Base-by-base conservation (phyloP, 2,329 filamentous ascomycete species). In the Cercospora zeae-maydis region DNA sequence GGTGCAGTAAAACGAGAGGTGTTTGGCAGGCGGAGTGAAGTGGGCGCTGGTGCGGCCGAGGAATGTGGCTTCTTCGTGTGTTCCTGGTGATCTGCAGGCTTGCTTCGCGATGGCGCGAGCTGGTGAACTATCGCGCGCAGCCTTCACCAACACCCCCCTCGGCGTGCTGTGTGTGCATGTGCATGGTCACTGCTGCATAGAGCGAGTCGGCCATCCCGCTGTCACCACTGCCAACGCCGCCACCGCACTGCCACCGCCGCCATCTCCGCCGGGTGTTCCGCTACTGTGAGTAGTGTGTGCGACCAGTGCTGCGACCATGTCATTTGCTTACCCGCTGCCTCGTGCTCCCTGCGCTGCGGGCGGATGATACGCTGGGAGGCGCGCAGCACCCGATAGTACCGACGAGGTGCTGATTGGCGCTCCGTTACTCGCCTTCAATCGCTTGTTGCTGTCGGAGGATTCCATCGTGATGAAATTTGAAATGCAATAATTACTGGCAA, bases 281-380 rank as follows among this genome's bases (percentile, higher is more conserved):
- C 39, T 24, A 10, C 39, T 45, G 39, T 10, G 16, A 6, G 13
- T n/a, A 19, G 34, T 10, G 39, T 5, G 39, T 45, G 39, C 16
- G 39, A 45, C 39, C 24, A 27, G 24, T 27, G 24, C 19, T 45
- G 39, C 39, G 16, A 24, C 39, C 39, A 45, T 16, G 39, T 45
- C 39, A 45, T 45, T 27, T 52, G 57, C 57, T 59, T 59, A 59
- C 57, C 57, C 57, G 55, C 55, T 58, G 37, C 55, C 67, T 64
- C 67, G 39, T 45, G 39, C 39, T 52, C 47, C 24, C 47, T 30
- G 49, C 47, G 63, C 51, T 34, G 55, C 54, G 21, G 65, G 70
- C 58, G 71, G 71, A 61, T 70, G 69, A 68, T 71, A 73, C 63
- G 68, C 68, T 54, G 70, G 71, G 49, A 73, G 62, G 45, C 62